Evolutionary conservation across 1,284 basidiomycete genomes (phyloP).

Genomic region (Blastosporella zonata): DNA sequence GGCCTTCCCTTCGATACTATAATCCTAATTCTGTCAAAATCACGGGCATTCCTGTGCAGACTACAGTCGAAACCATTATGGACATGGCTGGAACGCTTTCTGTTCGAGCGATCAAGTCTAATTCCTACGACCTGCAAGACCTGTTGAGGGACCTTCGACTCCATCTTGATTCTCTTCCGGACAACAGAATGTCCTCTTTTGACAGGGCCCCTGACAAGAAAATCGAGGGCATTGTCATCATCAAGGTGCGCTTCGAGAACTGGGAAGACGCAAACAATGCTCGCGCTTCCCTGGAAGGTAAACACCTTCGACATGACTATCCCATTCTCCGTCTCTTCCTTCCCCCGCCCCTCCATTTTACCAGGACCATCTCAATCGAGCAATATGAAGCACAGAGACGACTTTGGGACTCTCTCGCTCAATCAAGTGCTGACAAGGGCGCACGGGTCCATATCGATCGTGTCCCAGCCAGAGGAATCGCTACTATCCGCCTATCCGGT

Average conservation of each 20-base stretch:
- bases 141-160: conserved; percentile 15
- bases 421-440: conserved; percentile 30
- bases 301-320: conserved; percentile 24
- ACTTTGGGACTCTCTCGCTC: conserved; percentile 43
- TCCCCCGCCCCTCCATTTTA: conserved; percentile 44
- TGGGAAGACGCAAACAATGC: conserved; percentile 46
- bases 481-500: conserved; percentile 34
- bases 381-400: conserved; percentile 50
- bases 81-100: conserved; percentile 14
- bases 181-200: conserved; percentile 16
- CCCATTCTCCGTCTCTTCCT: conserved; percentile 34
- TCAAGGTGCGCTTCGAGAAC: conserved; percentile 40
- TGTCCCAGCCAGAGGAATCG: conserved; percentile 23
- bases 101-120: conserved; percentile 19
- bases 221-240: conserved; percentile 27
- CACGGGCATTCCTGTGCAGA: conserved; percentile 26
- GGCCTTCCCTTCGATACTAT: conserved; percentile 22
- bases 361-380: conserved; percentile 39
- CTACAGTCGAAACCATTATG: conserved; percentile 19
- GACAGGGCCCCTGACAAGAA: conserved; percentile 14
- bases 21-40: conserved; percentile 34
- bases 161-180: conserved; percentile 17
- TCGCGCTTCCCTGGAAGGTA: conserved; percentile 29
- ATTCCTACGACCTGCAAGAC: conserved; percentile 18
- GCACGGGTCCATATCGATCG: conserved; percentile 26